Evolutionary conservation across 768 basidiomycete genomes (phyloP).

Genomic region (Boletus fagicola): DNA sequence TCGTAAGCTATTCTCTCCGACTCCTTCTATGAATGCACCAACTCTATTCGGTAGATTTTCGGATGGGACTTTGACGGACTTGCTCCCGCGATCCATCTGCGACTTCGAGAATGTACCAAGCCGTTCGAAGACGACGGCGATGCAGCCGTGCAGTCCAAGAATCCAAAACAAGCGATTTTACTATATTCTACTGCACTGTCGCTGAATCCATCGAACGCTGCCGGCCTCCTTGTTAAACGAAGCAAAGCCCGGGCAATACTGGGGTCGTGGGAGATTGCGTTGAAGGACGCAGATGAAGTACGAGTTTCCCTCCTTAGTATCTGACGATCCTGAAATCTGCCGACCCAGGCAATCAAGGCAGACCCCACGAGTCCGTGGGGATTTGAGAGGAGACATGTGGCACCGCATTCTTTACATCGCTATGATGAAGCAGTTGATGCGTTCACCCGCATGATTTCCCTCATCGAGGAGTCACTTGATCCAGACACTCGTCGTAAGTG

Average conservation of each 20-base stretch:
- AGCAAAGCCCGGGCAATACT: neutral
- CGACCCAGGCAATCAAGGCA: neutral
- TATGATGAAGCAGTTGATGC: neutral
- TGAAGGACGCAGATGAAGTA: constrained; percentile 17
- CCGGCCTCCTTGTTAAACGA: constrained; percentile 4
- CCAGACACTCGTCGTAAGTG: neutral
- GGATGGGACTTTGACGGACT: constrained; percentile 18
- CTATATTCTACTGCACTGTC: constrained; percentile 6
- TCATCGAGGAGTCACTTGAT: neutral
- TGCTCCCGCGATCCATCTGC: neutral
- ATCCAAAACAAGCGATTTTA: constrained; percentile 1
- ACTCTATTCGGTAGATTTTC: constrained; percentile 1
- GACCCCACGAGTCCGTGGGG: neutral
- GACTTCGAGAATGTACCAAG: neutral
- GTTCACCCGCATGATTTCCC: neutral
- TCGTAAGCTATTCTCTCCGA: neutral
- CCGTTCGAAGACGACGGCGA: neutral
- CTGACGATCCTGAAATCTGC: neutral
- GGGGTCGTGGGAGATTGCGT: constrained; percentile 4
- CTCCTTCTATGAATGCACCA: neutral
- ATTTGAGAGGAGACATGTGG: constrained; percentile 4
- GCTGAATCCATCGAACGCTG: neutral
- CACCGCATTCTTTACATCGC: neutral
- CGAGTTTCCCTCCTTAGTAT: rapidly evolving
- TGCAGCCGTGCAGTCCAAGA: neutral